Evolutionary conservation across 164 flowering plant genomes (phyloP), one percentile per base, ranked within the genome.

Genomic region (Nelumbo lutea): DNA sequence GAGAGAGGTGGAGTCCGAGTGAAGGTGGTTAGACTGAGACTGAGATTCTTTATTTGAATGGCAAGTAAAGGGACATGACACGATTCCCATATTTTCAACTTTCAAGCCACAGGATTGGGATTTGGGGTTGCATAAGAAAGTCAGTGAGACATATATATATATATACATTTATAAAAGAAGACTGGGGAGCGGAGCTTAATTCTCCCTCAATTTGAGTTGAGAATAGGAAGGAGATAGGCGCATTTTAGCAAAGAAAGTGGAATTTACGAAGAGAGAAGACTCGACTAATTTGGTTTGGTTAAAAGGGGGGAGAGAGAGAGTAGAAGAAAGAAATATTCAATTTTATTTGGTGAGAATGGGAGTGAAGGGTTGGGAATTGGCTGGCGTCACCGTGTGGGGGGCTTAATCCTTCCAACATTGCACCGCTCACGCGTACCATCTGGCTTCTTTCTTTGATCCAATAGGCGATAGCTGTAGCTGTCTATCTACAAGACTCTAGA

Each of bases 1-100:
- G 53, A 87, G 79, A 13, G 88, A 84, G 15, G 67, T 43, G 3
- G 84, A 69, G 10, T 74, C 75, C n/a, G 76, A 73, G 3, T 62
- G 68, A 41, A 70, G 72, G 48, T 68, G 77, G 55, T 61, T 46
- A 42, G 68, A 68, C 9, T 75, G 43, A 13, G 78, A 59, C 47
- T 70, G 70, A 39, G 73, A 66, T 61, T 77, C 78, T 9, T 70
- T 47, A 6, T 70, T 43, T 66, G 73, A 50, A 48, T 66, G 73
- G 65, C 73, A 77, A 42, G 77, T 57, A 45, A 78, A 70, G 64
- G 80, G 78, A 76, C 78, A 82, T 69, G 81, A 70, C 42, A 80
- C 70, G 61, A 84, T 41, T 39, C 81, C 83, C 87, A 83, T 85
- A 60, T 71, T 69, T 59, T 58, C 14, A 39, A 42, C 10, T 13